Percentiles rank a stretch among this genome's conserved stretches.
Evolutionary conservation across 139 green algal species (phyloP).

Genomic region (Pseudopediastrum boryanum): DNA sequence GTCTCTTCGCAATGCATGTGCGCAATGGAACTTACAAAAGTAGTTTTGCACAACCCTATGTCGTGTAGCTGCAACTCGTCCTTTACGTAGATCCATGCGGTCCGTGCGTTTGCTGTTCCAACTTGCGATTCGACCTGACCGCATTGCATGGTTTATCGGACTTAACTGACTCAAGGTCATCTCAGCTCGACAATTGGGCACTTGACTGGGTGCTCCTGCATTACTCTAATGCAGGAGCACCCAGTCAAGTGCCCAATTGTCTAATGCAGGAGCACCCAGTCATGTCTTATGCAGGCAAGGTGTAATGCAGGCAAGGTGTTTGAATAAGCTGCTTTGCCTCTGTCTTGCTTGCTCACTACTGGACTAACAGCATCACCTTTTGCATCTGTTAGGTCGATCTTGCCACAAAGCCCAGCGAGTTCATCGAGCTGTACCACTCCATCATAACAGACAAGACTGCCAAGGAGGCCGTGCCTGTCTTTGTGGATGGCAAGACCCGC

Average conservation of each 20-base stretch:
- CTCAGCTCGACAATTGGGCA: too few relatives aligned
- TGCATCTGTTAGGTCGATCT: constrained; percentile 20
- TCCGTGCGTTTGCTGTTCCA: neutral
- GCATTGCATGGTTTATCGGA: too few relatives aligned
- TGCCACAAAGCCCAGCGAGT: constrained; percentile 28
- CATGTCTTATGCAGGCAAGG: too few relatives aligned
- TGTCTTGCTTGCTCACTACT: neutral
- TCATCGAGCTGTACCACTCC: constrained; percentile 34
- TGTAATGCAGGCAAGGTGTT: neutral
- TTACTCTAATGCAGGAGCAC: neutral
- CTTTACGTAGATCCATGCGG: neutral
- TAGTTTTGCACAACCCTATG: neutral
- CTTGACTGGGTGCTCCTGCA: neutral
- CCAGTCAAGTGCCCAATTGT: neutral
- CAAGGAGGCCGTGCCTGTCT: constrained; percentile 26
- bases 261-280: neutral
- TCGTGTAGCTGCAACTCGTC: neutral
- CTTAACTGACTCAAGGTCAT: too few relatives aligned
- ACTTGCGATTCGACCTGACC: neutral
- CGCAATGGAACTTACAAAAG: neutral
- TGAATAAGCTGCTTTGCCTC: neutral
- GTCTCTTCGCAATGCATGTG: neutral
- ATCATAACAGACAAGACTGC: constrained; percentile 33
- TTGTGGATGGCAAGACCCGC: constrained; percentile 13
- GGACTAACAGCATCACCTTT: neutral